These are phyloP conservation scores for Lumnitzera littorea DNA, from an alignment of 345 rosid genomes.

Conservation along the genomic window DNA sequence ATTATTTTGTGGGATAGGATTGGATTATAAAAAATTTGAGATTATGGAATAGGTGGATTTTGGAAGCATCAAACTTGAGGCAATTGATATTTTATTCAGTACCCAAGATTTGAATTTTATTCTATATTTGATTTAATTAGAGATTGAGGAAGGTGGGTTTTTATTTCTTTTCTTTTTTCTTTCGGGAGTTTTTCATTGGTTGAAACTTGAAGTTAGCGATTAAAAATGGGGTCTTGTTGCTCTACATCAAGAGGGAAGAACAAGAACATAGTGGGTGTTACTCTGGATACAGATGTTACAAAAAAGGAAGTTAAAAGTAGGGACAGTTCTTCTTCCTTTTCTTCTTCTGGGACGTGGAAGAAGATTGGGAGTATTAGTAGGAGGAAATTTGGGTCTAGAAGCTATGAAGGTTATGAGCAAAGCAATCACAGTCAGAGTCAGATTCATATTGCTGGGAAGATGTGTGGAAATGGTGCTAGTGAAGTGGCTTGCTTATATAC, in stretches of 20 bases:
- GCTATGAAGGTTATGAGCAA: conserved; percentile 12
- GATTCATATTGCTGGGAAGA: conserved; percentile 45
- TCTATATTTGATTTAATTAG: no score
- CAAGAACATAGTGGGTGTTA: conserved; percentile 21
- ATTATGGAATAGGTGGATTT: no score
- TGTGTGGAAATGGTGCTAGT: conserved; percentile 53
- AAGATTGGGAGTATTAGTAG: conserved; percentile 26
- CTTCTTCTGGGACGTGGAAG: conserved; percentile 43
- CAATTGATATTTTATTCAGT: no score
- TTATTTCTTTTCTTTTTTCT: no score
- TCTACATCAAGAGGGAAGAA: conserved; percentile 31
- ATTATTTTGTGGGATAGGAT: no score
- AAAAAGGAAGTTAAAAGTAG: conserved; percentile 4
- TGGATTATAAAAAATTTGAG: no score
- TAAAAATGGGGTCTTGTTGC: conserved; percentile 66
- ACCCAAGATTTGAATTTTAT: no score
- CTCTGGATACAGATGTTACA: conserved; percentile 17
- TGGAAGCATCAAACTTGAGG: no score
- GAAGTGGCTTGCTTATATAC: conserved; percentile 69
- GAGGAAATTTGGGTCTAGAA: conserved; percentile 20
- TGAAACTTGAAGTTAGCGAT: no score
- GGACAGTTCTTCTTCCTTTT: conserved; percentile 15
- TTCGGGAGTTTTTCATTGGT: no score
- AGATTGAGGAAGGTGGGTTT: no score
- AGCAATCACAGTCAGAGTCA: conserved; percentile 14